A percentile compares a stretch with the other conserved stretches of the same genome.
phyloP scores from a whole-genome alignment of 78 protist genomes.

The Cavenderia fasciculata region DNA sequence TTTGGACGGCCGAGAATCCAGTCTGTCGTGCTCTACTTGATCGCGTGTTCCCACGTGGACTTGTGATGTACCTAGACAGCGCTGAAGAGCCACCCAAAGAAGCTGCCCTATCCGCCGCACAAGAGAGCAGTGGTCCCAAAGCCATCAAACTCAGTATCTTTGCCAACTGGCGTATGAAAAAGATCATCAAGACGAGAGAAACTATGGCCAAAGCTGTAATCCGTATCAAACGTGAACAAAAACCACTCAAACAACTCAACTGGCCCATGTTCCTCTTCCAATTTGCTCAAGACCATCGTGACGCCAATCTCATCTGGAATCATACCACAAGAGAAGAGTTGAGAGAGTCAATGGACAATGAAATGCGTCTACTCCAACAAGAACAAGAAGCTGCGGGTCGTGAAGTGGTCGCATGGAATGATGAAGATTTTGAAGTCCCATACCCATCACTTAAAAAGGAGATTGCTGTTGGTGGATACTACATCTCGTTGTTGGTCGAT shows the following conservation, averaged over 20 bases:
- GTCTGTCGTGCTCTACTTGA: conserved; percentile 43
- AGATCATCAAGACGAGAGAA: conserved; percentile 49
- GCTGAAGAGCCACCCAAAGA: conserved; percentile 73
- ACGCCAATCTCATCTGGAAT: conserved; percentile 93
- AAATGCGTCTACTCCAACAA: conserved; percentile 74
- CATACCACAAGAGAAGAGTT: conserved; percentile 91
- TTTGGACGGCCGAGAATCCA: conserved; percentile 81
- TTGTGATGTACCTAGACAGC: conserved; percentile 66
- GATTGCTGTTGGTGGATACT: conserved; percentile 85
- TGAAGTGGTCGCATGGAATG: conserved; percentile 86
- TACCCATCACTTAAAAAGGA: conserved; percentile 83
- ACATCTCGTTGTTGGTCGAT: conserved; percentile 85
- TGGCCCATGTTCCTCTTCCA: conserved; percentile 82
- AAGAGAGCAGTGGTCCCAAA: conserved; percentile 24
- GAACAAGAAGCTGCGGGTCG: conserved; percentile 52
- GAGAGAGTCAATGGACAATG: conserved; percentile 86
- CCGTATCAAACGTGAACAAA: conserved; percentile 25
- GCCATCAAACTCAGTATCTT: conserved; percentile 34
- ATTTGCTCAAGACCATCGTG: conserved; percentile 81
- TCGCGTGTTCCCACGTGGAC: conserved; percentile 82
- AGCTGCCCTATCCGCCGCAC: neutral
- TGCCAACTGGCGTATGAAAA: conserved; percentile 77
- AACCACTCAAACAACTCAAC: conserved; percentile 56
- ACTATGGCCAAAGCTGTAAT: conserved; percentile 47
- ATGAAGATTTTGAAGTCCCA: conserved; percentile 87